These are phyloP conservation scores for Apophysomyces variabilis DNA, from an alignment of 371 early-diverging fungal genomes.

Conservation along the genomic window DNA sequence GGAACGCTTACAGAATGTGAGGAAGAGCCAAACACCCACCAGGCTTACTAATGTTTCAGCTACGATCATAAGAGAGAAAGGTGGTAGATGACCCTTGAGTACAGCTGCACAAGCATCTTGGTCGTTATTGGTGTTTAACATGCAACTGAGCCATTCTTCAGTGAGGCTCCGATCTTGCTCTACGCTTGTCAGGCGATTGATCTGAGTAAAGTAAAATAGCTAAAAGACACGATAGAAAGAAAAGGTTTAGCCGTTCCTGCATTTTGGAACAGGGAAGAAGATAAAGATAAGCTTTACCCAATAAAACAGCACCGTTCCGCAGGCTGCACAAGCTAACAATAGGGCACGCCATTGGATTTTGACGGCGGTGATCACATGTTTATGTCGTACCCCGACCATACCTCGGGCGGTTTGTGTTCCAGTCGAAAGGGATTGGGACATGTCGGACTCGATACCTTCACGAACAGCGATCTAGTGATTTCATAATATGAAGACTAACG, in stretches of 20 bases:
- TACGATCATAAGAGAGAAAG: slow-evolving; percentile 42
- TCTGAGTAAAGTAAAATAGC: slow-evolving; percentile 63
- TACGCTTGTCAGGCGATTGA: slow-evolving; percentile 39
- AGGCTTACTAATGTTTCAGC: slow-evolving; percentile 44
- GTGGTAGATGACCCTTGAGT: slow-evolving; percentile 32
- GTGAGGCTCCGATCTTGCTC: slow-evolving; percentile 29
- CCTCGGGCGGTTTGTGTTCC: slow-evolving; percentile 39
- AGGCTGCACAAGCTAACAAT: slow-evolving; percentile 52
- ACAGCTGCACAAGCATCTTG: slow-evolving; percentile 32
- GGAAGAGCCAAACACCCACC: slow-evolving; percentile 49
- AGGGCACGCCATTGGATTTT: slow-evolving; percentile 68
- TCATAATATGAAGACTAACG: background rate
- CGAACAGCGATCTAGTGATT: slow-evolving; percentile 35
- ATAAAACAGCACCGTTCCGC: slow-evolving; percentile 50
- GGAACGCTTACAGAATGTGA: slow-evolving; percentile 48
- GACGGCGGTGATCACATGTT: slow-evolving; percentile 61
- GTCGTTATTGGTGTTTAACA: slow-evolving; percentile 36
- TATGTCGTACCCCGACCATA: slow-evolving; percentile 34
- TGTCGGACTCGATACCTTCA: slow-evolving; percentile 50
- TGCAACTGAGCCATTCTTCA: slow-evolving; percentile 55
- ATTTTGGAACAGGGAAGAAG: background rate
- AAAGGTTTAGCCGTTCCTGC: background rate
- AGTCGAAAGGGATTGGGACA: slow-evolving; percentile 40
- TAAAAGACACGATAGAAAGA: background rate
- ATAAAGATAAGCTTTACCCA: slow-evolving; percentile 34